Percentiles rank a stretch among this genome's conserved stretches.
These are phyloP conservation scores for Fusarium sp. DNA, from an alignment of 2,329 filamentous ascomycete species.

Conservation along the genomic window DNA sequence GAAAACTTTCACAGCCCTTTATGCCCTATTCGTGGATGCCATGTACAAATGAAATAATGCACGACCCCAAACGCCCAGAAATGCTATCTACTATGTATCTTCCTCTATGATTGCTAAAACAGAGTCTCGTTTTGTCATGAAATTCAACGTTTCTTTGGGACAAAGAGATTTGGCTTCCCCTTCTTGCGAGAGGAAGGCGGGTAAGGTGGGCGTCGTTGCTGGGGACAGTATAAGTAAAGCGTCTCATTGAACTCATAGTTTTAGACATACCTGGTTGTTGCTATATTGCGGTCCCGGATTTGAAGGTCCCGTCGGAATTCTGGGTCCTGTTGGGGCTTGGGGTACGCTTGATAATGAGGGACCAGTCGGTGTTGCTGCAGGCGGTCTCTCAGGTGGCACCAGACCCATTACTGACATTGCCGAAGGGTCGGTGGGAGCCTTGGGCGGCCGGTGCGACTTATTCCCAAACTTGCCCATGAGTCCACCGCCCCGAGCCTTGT, in stretches of 20 bases:
- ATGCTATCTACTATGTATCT: conserved; percentile 18
- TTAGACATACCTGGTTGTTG: conserved; percentile 33
- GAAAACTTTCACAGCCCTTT: neutral
- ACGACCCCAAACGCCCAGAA: conserved; percentile 33
- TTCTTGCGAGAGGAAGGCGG: conserved; percentile 50
- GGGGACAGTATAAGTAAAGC: conserved; percentile 28
- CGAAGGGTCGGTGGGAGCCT: conserved; percentile 57
- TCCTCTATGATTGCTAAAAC: conserved; percentile 20
- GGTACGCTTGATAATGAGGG: conserved; percentile 17
- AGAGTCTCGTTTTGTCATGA: neutral
- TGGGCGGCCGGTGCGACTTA: conserved; percentile 41
- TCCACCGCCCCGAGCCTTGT: conserved; percentile 44
- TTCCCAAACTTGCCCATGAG: conserved; percentile 50
- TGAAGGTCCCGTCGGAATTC: conserved; percentile 29
- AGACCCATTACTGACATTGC: conserved; percentile 63
- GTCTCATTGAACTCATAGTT: neutral
- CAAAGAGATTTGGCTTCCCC: conserved; percentile 55
- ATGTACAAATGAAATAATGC: neutral
- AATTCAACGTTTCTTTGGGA: conserved; percentile 50
- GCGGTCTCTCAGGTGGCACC: conserved; percentile 55
- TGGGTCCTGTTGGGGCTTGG: conserved; percentile 7
- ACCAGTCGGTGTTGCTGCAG: conserved; percentile 38
- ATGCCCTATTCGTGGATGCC: neutral
- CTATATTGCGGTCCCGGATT: conserved; percentile 32
- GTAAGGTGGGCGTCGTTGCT: conserved; percentile 30